Evolutionary conservation across 2,329 filamentous ascomycete species (phyloP).

Genomic region (Hymenoscyphus linearis): DNA sequence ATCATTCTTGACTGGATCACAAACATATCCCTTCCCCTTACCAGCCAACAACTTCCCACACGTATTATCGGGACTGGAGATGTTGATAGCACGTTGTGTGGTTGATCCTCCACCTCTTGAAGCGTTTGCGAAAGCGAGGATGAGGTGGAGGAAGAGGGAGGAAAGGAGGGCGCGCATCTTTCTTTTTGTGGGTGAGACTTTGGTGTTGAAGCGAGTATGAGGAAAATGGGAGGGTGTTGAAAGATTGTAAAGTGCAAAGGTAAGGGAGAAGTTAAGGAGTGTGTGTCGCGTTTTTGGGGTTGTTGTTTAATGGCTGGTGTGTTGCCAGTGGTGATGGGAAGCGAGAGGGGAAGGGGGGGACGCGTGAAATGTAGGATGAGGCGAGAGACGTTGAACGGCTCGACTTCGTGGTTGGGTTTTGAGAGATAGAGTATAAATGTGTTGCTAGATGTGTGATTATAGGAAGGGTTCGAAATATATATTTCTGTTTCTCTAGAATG

Average conservation of each 20-base stretch:
- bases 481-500: not conserved
- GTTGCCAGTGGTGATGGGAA: not conserved
- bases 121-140: not conserved
- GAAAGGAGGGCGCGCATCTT: slow-evolving; percentile 6
- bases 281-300: not conserved
- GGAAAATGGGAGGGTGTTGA: not conserved
- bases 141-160: not conserved
- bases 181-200: not conserved
- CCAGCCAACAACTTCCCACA: slow-evolving; percentile 15
- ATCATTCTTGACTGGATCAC: slow-evolving; percentile 15
- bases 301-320: not conserved
- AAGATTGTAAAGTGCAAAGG: not conserved
- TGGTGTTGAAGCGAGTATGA: slow-evolving; percentile 4
- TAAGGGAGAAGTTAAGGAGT: not conserved
- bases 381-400: not conserved
- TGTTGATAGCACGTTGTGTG: slow-evolving; percentile 6
- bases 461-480: not conserved
- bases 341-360: not conserved
- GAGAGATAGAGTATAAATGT: not conserved
- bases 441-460: not conserved
- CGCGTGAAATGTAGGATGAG: not conserved
- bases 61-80: slow-evolving; percentile 16
- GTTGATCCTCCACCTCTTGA: not conserved
- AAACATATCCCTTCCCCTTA: slow-evolving; percentile 21
- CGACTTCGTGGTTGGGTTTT: not conserved